Percentiles rank a stretch among this genome's conserved stretches.
phyloP scores from a whole-genome alignment of 176 grass and related monocot species.

The Luzula sylvatica region DNA sequence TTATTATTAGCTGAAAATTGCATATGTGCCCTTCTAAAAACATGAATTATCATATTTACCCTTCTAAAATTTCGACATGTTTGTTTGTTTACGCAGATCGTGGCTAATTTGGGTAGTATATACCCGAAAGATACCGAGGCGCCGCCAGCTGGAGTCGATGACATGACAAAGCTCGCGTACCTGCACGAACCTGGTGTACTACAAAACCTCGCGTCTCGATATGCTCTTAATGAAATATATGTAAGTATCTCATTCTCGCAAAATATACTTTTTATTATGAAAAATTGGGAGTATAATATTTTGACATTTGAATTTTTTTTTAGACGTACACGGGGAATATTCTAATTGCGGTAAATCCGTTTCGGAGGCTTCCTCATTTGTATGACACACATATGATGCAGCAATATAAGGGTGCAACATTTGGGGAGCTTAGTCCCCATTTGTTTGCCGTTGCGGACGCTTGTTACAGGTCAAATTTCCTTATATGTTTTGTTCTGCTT shows the following conservation, averaged over 20 bases:
- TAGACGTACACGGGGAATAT: conserved; percentile 98
- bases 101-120: conserved; percentile 53
- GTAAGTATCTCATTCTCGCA: conserved; percentile 22
- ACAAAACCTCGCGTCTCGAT: conserved; percentile 57
- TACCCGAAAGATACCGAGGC: conserved; percentile 91
- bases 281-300: too few species aligned
- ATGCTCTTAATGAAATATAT: conserved; percentile 80
- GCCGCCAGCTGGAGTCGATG: conserved; percentile 72
- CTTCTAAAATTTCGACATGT: too few species aligned
- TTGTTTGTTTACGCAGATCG: conserved; percentile 49
- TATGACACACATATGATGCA: conserved; percentile 96
- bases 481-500: background rate
- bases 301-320: background rate
- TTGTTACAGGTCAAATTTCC: conserved; percentile 53
- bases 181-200: conserved; percentile 88
- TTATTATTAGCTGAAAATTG: background rate
- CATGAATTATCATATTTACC: too few species aligned
- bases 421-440: conserved; percentile 88
- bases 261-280: conserved; percentile 1
- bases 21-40: too few species aligned
- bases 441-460: conserved; percentile 73
- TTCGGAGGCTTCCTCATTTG: conserved; percentile 70
- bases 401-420: conserved; percentile 80
- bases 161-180: conserved; percentile 96
- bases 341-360: conserved; percentile 92